Evolutionary conservation across 805 yeast species (phyloP).

Genomic region (Kazachstania martiniae): DNA sequence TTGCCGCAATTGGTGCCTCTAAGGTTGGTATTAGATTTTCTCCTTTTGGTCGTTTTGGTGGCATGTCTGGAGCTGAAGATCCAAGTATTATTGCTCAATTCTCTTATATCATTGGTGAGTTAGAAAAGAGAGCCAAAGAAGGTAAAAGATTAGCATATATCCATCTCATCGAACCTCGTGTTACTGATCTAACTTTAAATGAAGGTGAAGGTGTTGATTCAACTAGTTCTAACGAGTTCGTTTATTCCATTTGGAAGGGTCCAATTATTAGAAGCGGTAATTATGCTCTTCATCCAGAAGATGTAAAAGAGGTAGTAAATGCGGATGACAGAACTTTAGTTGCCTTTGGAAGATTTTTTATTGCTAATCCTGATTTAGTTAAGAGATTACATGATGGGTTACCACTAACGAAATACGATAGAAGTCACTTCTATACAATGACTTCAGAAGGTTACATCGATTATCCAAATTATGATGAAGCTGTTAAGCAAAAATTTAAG

Average conservation of each 20-base stretch:
- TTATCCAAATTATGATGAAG: background rate
- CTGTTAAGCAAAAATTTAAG: no score
- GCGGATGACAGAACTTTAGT: conserved; percentile 35
- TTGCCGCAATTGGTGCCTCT: conserved; percentile 40
- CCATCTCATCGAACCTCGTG: conserved; percentile 34
- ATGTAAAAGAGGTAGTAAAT: no score
- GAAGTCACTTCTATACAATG: background rate
- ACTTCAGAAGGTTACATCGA: background rate
- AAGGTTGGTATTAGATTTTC: conserved; percentile 37
- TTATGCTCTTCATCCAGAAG: no score
- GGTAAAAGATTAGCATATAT: conserved; percentile 30
- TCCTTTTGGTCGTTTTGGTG: conserved; percentile 32
- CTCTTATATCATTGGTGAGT: conserved; percentile 29
- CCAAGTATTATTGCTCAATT: conserved; percentile 28
- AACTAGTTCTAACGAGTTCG: no score
- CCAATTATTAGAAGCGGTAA: no score
- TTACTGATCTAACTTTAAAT: conserved; percentile 8
- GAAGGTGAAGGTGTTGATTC: no score
- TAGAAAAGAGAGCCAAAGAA: conserved; percentile 24
- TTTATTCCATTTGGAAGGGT: no score
- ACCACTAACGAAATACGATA: background rate
- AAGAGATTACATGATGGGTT: background rate
- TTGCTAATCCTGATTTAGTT: background rate
- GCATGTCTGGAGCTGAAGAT: conserved; percentile 24
- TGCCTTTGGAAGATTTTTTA: conserved; percentile 26